A percentile compares a stretch with the other conserved stretches of the same genome.
Conservation (phyloP, 495 filamentous ascomycete genomes). For the Xylaria palmicola region DNA sequence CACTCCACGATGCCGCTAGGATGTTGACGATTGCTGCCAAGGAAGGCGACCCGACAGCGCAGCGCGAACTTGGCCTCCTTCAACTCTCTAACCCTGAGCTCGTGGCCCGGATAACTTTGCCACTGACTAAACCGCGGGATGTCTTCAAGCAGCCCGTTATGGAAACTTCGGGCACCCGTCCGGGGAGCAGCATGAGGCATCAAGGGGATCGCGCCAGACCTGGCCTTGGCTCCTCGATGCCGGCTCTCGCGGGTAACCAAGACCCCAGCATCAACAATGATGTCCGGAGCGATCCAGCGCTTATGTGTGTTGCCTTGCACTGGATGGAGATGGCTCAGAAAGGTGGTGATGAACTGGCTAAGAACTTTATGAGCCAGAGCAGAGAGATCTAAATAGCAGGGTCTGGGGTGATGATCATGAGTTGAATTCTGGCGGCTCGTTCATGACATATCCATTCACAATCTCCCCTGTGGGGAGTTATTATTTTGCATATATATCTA, state of each 20-base stretch:
- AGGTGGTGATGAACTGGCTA: conserved; percentile 85
- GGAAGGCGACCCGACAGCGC: conserved; percentile 89
- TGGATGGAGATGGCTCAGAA: conserved; percentile 94
- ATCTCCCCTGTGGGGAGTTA: neutral
- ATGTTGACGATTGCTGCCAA: conserved; percentile 96
- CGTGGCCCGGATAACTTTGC: conserved; percentile 78
- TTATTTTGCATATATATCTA: conserved; percentile 11
- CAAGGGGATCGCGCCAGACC: conserved; percentile 21
- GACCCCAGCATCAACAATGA: conserved; percentile 44
- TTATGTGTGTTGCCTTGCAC: conserved; percentile 94
- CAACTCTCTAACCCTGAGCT: conserved; percentile 92
- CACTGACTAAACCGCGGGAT: conserved; percentile 79
- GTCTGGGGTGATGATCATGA: neutral
- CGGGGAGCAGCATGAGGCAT: conserved; percentile 34
- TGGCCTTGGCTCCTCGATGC: conserved; percentile 25
- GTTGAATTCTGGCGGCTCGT: neutral
- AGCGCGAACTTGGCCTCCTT: conserved; percentile 90
- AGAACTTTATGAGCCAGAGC: conserved; percentile 75
- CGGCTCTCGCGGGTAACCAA: conserved; percentile 27
- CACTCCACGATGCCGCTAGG: conserved; percentile 78
- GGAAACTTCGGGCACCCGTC: conserved; percentile 59
- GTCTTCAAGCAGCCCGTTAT: conserved; percentile 90
- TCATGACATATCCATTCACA: neutral
- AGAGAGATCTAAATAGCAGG: conserved; percentile 29
- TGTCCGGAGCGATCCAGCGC: conserved; percentile 75